Percentiles rank a stretch among this genome's conserved stretches.
phyloP scores from a whole-genome alignment of 805 yeast species.

The Naumovozyma baii region DNA sequence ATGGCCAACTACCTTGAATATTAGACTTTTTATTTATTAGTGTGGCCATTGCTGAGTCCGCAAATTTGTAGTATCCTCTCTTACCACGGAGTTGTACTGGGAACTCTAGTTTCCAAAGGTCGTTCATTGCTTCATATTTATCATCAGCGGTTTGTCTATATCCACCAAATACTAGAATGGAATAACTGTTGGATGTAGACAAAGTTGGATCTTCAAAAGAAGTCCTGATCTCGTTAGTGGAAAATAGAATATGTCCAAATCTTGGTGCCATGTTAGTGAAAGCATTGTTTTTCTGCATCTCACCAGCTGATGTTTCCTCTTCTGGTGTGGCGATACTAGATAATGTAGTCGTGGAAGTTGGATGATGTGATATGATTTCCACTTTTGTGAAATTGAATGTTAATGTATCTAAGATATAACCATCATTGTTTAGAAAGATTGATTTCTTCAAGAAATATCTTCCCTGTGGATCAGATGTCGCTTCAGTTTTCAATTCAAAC shows the following conservation, averaged over 20 bases:
- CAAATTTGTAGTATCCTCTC: conserved; percentile 29
- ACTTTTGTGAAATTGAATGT: conserved; percentile 44
- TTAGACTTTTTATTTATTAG: conserved; percentile 13
- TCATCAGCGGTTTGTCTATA: conserved; percentile 28
- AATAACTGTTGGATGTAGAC: conserved; percentile 4
- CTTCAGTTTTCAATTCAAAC: conserved; percentile 36
- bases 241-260: conserved; percentile 34
- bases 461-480: conserved; percentile 24
- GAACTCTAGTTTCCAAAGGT: conserved; percentile 36
- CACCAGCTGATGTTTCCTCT: background rate
- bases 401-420: conserved; percentile 48
- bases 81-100: conserved; percentile 30
- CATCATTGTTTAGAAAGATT: conserved; percentile 40
- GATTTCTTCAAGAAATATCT: conserved; percentile 33
- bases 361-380: conserved; percentile 28
- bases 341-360: conserved; percentile 23
- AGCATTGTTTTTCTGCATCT: background rate
- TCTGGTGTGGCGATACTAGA: conserved; percentile 4
- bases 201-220: background rate
- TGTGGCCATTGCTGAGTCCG: conserved; percentile 29
- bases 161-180: conserved; percentile 39
- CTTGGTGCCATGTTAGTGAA: conserved; percentile 15
- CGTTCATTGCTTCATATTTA: conserved; percentile 30
- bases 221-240: conserved; percentile 5
- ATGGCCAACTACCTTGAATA: conserved; percentile 19